These are phyloP conservation scores for Lophiostoma macrostomum DNA, from an alignment of 495 filamentous ascomycete genomes.

Conservation along the genomic window DNA sequence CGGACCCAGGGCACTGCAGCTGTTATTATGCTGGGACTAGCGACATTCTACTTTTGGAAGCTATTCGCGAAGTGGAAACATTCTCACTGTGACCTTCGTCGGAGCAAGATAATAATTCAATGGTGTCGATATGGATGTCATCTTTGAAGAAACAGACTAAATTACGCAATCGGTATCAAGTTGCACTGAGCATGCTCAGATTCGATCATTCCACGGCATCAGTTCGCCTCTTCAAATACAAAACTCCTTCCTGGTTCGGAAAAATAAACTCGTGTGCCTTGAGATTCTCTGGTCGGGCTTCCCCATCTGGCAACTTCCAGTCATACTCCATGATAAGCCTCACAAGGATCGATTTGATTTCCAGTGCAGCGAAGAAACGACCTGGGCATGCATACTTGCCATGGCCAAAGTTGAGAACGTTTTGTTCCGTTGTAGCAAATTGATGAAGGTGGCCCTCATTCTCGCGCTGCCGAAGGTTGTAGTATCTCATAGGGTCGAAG, in stretches of 20 bases:
- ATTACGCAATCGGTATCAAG: too few relatives aligned
- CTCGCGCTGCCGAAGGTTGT: slow-evolving; percentile 45
- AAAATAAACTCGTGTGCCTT: slow-evolving; percentile 14
- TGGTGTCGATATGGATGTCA: too few relatives aligned
- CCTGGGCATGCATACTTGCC: slow-evolving; percentile 55
- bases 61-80: too few relatives aligned
- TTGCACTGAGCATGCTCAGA: too few relatives aligned
- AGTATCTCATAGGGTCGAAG: slow-evolving; percentile 59
- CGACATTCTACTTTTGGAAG: too few relatives aligned
- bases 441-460: slow-evolving; percentile 41
- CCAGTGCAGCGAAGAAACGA: slow-evolving; percentile 51
- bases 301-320: slow-evolving; percentile 7
- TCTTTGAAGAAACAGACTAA: too few relatives aligned
- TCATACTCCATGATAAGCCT: slow-evolving; percentile 21
- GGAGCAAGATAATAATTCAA: too few relatives aligned
- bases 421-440: slow-evolving; percentile 46
- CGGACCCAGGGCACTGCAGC: too few relatives aligned
- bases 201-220: too few relatives aligned
- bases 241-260: slow-evolving; percentile 11
- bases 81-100: too few relatives aligned
- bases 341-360: slow-evolving; percentile 46
- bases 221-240: slow-evolving; percentile 5
- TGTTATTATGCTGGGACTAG: too few relatives aligned
- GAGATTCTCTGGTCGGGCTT: slow-evolving; percentile 13
- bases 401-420: slow-evolving; percentile 48